A percentile compares a stretch with the other conserved stretches of the same genome.
Conservation (phyloP, 2,329 filamentous ascomycete species). For the Alternaria sp. region DNA sequence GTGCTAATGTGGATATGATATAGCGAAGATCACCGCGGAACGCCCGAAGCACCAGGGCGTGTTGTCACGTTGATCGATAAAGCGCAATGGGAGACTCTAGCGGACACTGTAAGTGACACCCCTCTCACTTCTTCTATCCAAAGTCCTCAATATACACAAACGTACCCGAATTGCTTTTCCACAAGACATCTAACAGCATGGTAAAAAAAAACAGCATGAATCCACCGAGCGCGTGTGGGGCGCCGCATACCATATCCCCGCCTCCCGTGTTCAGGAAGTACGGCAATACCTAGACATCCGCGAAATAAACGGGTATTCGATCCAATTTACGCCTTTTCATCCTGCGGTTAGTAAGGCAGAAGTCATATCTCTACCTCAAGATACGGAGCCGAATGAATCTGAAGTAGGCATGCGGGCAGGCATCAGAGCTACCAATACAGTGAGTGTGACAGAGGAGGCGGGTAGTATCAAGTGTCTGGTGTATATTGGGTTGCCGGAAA, state of each 20-base stretch:
- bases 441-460: conserved; percentile 1
- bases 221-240: conserved; percentile 79
- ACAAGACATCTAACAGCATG: neutral
- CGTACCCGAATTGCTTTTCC: too few species aligned
- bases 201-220: conserved; percentile 46
- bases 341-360: conserved; percentile 57
- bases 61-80: conserved; percentile 92
- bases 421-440: conserved; percentile 47
- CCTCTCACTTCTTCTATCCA: conserved; percentile 14
- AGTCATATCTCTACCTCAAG: conserved; percentile 26
- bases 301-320: conserved; percentile 96
- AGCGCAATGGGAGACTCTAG: conserved; percentile 79
- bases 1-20: conserved; percentile 17
- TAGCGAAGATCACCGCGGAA: conserved; percentile 94
- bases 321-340: conserved; percentile 88
- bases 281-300: conserved; percentile 91
- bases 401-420: conserved; percentile 33
- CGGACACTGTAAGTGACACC: conserved; percentile 63
- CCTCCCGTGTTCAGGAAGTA: conserved; percentile 78
- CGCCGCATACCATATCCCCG: conserved; percentile 84
- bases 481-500: conserved; percentile 93
- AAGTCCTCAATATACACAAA: conserved; percentile 40
- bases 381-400: neutral
- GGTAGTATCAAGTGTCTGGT: conserved; percentile 66
- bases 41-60: conserved; percentile 83